Base-by-base conservation (phyloP, 1,139 yeast species). In the Ogataea hybrid region DNA sequence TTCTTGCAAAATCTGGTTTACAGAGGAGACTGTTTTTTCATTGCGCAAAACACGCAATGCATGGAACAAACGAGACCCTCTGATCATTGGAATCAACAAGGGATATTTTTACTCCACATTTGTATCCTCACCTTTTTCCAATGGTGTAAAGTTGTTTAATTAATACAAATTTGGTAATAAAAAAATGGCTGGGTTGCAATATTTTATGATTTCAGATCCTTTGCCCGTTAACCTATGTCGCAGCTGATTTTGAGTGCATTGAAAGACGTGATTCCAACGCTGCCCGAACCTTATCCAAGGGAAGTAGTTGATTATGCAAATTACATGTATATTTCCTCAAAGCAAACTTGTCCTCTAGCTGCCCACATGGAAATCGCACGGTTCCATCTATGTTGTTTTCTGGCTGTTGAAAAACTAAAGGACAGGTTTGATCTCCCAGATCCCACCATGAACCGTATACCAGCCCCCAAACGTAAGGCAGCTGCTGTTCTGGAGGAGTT, bases 371-470 rank as follows among this genome's bases (percentile, higher is more conserved):
- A 83, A 50, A 67, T 75, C 2, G 87, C 85, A 1, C 65, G 90
- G 35, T 73, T 73, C 46, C 89, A 83, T 55, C 59, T 84, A 12
- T 79, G 87, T 59, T 84, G 87, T 2, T 77, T 67, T 47, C 59
- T 82, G 23, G 81, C 85, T 0, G 72, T 74, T 10, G 82, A 79
- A 46, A 69, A 69, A 50, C 70, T 75, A 37, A 65, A 65, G 17
- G 63, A 65, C n/a, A 61, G 61, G 29, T 63, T 73, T 28, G 59
- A 67, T 11, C 62, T 78, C 9, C 76, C 81, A 0, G 69, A 64
- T 4, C 79, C 84, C 1, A 64, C 66, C 16, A 44, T 67, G 17
- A 70, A 67, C 32, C 71, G 70, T 47, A 73, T 83, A 8, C 90
- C 92, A 0, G 61, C 81, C 4, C 83, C 80, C 11, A 80, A 81